Evolutionary conservation across 805 yeast species (phyloP), one percentile per base, ranked within the genome.

Genomic region (Lachancea sp.): DNA sequence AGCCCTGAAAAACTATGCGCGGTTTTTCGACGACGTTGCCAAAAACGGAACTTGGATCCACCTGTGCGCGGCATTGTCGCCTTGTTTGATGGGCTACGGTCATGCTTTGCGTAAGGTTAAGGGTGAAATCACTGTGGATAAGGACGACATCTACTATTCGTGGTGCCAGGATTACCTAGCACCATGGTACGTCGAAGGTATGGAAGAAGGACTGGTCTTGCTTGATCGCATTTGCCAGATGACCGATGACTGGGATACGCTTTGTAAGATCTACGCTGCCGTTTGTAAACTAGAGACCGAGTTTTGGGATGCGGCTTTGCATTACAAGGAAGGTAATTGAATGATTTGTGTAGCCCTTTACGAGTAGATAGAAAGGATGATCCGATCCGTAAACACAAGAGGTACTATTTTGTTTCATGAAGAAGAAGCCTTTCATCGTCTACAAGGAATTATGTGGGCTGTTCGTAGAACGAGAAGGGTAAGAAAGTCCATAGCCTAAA

Each of bases 21-120:
- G 80, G 28, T 83, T 77, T 47, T 64, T 85, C 43, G 51, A 70
- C 29, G 69, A 74, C 16, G 61, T 80, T 5, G 80, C 80, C 3
- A 60, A 66, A 18, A 63, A 62, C 29, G 71, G 74, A 20, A 80
- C 80, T 54, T 80, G 80, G 74, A 56, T 79, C 22, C 83, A 78
- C 34, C 71, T 82, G 38, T 76, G 77, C 43, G 72, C 80, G 6
- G 84, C 90, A 0, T 59, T 83, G 40, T 74, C 86, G 6, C 92
- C 95, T 1, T 84, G 95, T 58, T 60, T 83, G 36, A 72, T 78
- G 55, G 95, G 94, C 1, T 82, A 82, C 55, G 73, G 72, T 25
- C 68, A 72, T 35, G 87, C 88, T 1, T 74, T 76, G 0, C 30
- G 43, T 2, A 48, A 54, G 5, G 50, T 59, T 17, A 64, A 65